Evolutionary conservation across 2,329 filamentous ascomycete species (phyloP), one percentile per base, ranked within the genome.

Genomic region (Lachnellula subtilissima): DNA sequence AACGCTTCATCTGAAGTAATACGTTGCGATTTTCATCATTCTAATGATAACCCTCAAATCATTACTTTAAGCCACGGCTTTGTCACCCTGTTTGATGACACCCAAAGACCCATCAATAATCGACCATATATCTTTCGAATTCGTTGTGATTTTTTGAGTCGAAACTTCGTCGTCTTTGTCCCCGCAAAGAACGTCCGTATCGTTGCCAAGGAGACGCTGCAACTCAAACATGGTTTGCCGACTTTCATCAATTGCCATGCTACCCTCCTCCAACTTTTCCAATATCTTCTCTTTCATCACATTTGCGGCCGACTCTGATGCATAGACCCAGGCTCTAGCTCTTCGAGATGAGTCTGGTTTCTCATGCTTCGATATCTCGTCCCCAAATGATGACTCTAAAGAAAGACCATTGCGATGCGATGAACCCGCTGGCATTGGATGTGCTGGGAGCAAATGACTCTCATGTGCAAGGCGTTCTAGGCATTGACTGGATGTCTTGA

Each of bases 221-320:
- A 82, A 74, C 47, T 81, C 74, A n/a, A 71, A 70, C 3, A 87
- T 64, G 1, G 72, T 71, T 50, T 74, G 70, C 65, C 79, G 77
- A 12, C 80, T 78, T 17, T 74, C 74, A 54, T 83, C 79, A 19
- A 86, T 69, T 2, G 80, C 79, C 12, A 78, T 64, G 61, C 84
- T 78, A 0, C 83, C 83, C 52, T 76, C 73, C 52, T 87, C 83
- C 2, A 86, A 75, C 58, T 78, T 81, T 64, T 85, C 82, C 8
- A 80, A 78, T 11, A 86, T 79, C 8, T 73, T 70, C 63, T 86
- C 82, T 11, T 84, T 74, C 1, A 78, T 84, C 2, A 76, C 71
- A 53, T 84, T 80, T 62, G 83, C 84, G 61, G 83, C 81, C 3
- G 81, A 76, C 54, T 86, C 79, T 1, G 82, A 78, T 1, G 84